phyloP scores from a whole-genome alignment of 2,329 filamentous ascomycete species.

The Plectosphaerella cucumerina region DNA sequence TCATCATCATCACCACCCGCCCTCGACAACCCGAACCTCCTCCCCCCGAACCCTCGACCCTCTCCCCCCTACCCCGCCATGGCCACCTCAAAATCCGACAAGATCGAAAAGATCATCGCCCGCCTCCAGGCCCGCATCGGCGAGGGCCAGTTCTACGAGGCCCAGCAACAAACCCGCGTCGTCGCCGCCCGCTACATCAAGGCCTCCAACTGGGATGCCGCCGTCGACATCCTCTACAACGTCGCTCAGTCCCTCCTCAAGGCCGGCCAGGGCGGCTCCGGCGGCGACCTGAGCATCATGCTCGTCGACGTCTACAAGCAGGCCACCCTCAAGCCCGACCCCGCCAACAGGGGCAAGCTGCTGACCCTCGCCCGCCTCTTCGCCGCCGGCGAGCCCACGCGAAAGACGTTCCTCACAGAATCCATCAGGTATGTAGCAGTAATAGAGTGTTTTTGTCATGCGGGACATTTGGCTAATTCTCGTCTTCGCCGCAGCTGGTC shows the following conservation, averaged over 20 bases:
- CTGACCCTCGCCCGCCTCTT: constrained; percentile 79
- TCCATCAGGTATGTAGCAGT: constrained; percentile 61
- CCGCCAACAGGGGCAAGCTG: constrained; percentile 68
- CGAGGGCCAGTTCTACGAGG: constrained; percentile 95
- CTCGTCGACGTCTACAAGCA: constrained; percentile 89
- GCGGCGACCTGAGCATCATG: constrained; percentile 83
- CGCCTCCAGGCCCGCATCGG: constrained; percentile 80
- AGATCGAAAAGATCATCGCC: constrained; percentile 54
- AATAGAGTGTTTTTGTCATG: background rate
- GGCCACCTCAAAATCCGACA: constrained; percentile 25
- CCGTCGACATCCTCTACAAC: constrained; percentile 79
- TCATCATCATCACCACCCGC: background rate
- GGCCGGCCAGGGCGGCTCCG: constrained; percentile 89
- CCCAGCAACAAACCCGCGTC: constrained; percentile 95
- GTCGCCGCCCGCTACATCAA: constrained; percentile 94
- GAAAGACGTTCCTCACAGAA: constrained; percentile 88
- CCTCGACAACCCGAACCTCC: background rate
- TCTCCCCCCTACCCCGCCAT: background rate
- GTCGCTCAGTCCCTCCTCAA: constrained; percentile 83
- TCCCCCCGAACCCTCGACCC: background rate
- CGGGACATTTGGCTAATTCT: constrained; percentile 1
- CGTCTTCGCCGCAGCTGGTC: constrained; percentile 64
- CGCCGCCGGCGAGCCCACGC: constrained; percentile 75
- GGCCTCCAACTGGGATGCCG: constrained; percentile 75
- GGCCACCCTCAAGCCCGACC: constrained; percentile 72